Evolutionary conservation across 2,329 filamentous ascomycete species (phyloP).

Genomic region (Polychaeton citri): DNA sequence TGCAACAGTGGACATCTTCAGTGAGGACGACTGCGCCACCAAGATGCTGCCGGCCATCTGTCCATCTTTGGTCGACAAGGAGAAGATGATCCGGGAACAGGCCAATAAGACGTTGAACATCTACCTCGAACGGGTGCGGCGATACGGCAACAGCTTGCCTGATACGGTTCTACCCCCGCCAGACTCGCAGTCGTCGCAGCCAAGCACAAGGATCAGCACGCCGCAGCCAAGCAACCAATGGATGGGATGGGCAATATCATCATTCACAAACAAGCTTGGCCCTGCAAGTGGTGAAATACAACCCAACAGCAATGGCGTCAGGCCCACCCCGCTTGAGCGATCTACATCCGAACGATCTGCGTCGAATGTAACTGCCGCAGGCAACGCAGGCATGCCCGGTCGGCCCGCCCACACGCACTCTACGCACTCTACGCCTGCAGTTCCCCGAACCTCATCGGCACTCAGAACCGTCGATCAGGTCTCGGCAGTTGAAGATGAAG

Average conservation of each 20-base stretch:
- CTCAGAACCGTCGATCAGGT: slow-evolving; percentile 11
- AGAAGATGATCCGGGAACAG: slow-evolving; percentile 86
- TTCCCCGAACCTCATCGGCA: slow-evolving; percentile 17
- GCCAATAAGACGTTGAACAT: slow-evolving; percentile 78
- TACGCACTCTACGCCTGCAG: slow-evolving; percentile 14
- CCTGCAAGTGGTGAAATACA: slow-evolving; percentile 78
- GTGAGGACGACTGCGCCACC: slow-evolving; percentile 74
- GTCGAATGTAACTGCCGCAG: slow-evolving; percentile 21
- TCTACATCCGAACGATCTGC: slow-evolving; percentile 25
- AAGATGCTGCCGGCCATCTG: slow-evolving; percentile 76
- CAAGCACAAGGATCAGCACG: slow-evolving; percentile 58
- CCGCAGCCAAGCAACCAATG: slow-evolving; percentile 54
- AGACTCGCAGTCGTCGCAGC: slow-evolving; percentile 31
- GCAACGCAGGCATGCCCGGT: slow-evolving; percentile 16
- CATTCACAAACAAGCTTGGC: slow-evolving; percentile 89
- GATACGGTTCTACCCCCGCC: slow-evolving; percentile 64
- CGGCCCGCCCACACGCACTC: slow-evolving; percentile 15
- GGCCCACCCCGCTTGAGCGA: slow-evolving; percentile 29
- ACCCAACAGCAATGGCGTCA: slow-evolving; percentile 36
- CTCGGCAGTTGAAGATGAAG: slow-evolving; percentile 35
- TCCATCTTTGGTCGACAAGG: slow-evolving; percentile 79
- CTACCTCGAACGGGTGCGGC: slow-evolving; percentile 71
- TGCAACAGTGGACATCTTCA: slow-evolving; percentile 76
- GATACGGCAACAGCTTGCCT: slow-evolving; percentile 63
- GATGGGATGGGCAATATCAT: slow-evolving; percentile 97